A percentile compares a stretch with the other conserved stretches of the same genome.
Conservation (phyloP, 2,329 filamentous ascomycete species). For the Dendryphion nanum region DNA sequence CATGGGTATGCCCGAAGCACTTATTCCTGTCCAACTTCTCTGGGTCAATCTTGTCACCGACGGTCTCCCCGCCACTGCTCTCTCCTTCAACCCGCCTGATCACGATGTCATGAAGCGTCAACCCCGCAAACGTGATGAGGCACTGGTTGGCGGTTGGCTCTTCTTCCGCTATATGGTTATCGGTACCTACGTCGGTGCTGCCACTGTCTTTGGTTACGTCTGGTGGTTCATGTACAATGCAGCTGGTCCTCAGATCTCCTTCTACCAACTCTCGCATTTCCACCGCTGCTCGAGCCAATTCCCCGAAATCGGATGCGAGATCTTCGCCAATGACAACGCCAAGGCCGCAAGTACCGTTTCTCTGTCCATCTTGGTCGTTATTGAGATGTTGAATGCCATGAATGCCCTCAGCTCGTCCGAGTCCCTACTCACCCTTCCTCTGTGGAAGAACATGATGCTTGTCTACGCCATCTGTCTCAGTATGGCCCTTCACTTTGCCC, state of each 20-base stretch:
- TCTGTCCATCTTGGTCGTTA: slow-evolving; percentile 86
- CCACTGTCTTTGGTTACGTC: slow-evolving; percentile 95
- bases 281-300: slow-evolving; percentile 86
- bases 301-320: slow-evolving; percentile 84
- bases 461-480: slow-evolving; percentile 91
- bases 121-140: slow-evolving; percentile 88
- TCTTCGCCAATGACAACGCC: slow-evolving; percentile 84
- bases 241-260: slow-evolving; percentile 84
- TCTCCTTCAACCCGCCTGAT: slow-evolving; percentile 98
- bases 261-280: slow-evolving; percentile 88
- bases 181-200: slow-evolving; percentile 88
- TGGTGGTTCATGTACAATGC: slow-evolving; percentile 99
- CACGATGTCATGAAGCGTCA: slow-evolving; percentile 95
- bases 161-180: slow-evolving; percentile 98
- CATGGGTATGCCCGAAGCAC: slow-evolving; percentile 92
- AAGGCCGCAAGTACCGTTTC: slow-evolving; percentile 92
- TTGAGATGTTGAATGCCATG: slow-evolving; percentile 99
- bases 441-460: slow-evolving; percentile 99
- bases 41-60: slow-evolving; percentile 99
- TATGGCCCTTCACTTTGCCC: slow-evolving; percentile 91
- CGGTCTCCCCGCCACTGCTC: slow-evolving; percentile 89
- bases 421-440: slow-evolving; percentile 83
- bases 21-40: slow-evolving; percentile 94
- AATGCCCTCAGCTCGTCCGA: slow-evolving; percentile 96
- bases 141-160: slow-evolving; percentile 90